A percentile compares a stretch with the other conserved stretches of the same genome.
Conservation (phyloP, 768 basidiomycete species). For the Crassisporium funariophilum region DNA sequence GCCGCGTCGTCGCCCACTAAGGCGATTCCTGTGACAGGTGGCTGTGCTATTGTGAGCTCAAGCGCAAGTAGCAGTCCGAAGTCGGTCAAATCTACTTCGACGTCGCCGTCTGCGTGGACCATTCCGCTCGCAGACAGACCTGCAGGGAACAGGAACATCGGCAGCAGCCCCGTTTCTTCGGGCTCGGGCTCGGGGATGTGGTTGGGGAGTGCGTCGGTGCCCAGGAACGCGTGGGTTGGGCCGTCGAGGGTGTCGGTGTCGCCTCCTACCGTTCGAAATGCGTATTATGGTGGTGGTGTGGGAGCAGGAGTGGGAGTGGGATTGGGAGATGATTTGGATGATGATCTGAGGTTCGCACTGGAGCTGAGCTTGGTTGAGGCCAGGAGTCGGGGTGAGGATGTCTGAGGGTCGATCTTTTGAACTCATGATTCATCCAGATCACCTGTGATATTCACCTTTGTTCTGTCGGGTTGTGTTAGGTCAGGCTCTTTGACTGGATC, state of each 20-base stretch:
- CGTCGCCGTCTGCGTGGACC: slow-evolving; percentile 8
- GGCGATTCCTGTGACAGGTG: not conserved
- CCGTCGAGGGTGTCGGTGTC: slow-evolving; percentile 6
- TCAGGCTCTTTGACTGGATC: too few species aligned
- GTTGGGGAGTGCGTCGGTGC: too few species aligned
- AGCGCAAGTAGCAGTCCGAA: not conserved
- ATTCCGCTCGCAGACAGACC: slow-evolving; percentile 2
- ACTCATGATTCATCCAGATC: too few species aligned
- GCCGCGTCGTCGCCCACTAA: not conserved
- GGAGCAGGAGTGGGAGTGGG: not conserved
- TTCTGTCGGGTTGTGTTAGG: too few species aligned
- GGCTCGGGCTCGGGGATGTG: too few species aligned
- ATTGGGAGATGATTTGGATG: slow-evolving; percentile 53
- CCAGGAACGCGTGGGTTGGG: slow-evolving; percentile 6
- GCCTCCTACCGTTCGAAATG: not conserved
- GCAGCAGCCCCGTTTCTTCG: too few species aligned
- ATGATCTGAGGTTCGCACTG: slow-evolving; percentile 64
- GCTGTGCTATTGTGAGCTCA: not conserved
- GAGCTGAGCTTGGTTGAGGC: slow-evolving; percentile 75
- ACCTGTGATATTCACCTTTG: too few species aligned
- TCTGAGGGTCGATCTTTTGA: slow-evolving; percentile 2
- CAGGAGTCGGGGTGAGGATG: slow-evolving; percentile 36
- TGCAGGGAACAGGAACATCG: not conserved
- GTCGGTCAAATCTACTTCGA: slow-evolving; percentile 21
- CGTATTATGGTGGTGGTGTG: too few species aligned